phyloP scores from a whole-genome alignment of 2,329 filamentous ascomycete genomes.

The Fusarium nanum region DNA sequence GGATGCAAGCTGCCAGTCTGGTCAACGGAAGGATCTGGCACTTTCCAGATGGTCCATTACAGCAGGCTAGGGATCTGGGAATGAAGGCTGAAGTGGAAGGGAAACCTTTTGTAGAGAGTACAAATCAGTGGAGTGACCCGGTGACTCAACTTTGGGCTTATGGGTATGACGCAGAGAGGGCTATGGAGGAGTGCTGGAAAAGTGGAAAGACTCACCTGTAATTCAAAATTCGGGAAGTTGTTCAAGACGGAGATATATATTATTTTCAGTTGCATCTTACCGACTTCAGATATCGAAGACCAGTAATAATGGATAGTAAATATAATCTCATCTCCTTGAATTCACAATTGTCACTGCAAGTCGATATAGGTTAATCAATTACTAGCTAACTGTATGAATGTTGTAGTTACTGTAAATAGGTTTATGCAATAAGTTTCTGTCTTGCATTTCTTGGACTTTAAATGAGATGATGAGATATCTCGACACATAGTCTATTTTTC shows the following conservation, averaged over 20 bases:
- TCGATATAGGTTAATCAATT: fast-evolving
- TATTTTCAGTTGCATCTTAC: fast-evolving
- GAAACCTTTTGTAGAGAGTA: constrained; percentile 3
- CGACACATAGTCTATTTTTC: neutral
- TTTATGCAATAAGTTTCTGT: fast-evolving
- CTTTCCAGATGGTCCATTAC: neutral
- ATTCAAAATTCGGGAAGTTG: fast-evolving
- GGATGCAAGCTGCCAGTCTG: constrained; percentile 12
- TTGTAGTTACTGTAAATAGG: fast-evolving
- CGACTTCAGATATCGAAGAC: fast-evolving
- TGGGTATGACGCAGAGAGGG: constrained; percentile 3
- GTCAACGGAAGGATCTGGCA: constrained; percentile 9
- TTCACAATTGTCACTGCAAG: fast-evolving
- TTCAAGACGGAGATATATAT: fast-evolving
- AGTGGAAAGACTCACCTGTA: fast-evolving
- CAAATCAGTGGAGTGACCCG: constrained; percentile 13
- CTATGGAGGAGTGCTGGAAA: neutral
- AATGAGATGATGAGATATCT: fast-evolving
- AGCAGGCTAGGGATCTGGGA: constrained; percentile 2
- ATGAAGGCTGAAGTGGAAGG: constrained; percentile 6
- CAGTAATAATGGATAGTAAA: fast-evolving
- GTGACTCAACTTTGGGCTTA: constrained; percentile 11
- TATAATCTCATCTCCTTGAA: neutral
- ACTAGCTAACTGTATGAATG: fast-evolving
- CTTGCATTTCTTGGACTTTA: neutral